Base-by-base conservation (phyloP, 164 flowering plant species). In the Nymphaea thermarum region DNA sequence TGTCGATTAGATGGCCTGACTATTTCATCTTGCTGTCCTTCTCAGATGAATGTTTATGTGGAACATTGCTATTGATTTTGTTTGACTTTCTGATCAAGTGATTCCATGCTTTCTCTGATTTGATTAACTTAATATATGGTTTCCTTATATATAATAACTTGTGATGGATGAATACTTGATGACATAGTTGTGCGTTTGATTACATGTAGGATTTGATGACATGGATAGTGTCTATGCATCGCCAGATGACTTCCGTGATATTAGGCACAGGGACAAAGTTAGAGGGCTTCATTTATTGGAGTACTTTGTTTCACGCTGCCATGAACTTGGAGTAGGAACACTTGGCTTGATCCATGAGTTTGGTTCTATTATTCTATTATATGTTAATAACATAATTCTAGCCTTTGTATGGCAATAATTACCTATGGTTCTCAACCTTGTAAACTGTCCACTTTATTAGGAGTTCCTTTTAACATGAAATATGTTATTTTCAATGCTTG, bases 221-320 rank as follows among this genome's bases (percentile, higher is more conserved):
- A 77, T 83, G 82, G 98, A 90, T 68, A 86, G 99, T 69, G 78
- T 89, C 16, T 92, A 75, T 78, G 94, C 99, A 47, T 87, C 98
- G 4, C 97, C 97, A 65, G 88, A 78, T 2, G 98, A 95, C 77
- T 95, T 95, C 62, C 78, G 64, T 75, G 76, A 51, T 36, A 65
- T 89, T 82, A 78, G 69, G 64, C 53, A 71, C 59, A 84, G 85
- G 25, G 85, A 92, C 77, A 86, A 63, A 75, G 72, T 63, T 44
- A 83, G 90, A 73, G 99, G 98, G 69, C 84, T 83, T 79, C 90
- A 85, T 78, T 86, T 95, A 77, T 82, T 92, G 67, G 96, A 89
- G 79, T 85, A 79, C 75, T 95, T 90, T 78, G 89, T 90, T 44
- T 71, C 71, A 6, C 83, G 80, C 67, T 88, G 95, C 67, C 90